Percentiles rank a stretch among this genome's conserved stretches.
Conservation (phyloP, 2,329 filamentous ascomycete species). For the Trichoderma breve region DNA sequence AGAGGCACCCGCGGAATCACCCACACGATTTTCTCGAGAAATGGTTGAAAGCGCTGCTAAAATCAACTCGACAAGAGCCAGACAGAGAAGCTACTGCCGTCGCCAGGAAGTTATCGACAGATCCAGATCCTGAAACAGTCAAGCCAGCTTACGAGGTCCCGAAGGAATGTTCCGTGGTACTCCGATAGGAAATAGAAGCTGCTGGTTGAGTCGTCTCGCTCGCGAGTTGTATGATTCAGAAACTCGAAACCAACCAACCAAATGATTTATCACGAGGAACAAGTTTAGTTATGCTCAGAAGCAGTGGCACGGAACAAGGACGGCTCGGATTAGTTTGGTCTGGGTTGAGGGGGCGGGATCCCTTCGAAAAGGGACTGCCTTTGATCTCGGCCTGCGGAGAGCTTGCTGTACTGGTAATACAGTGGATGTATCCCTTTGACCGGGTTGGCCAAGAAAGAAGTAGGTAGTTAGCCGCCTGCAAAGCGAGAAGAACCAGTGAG, state of each 20-base stretch:
- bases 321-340: constrained; percentile 5
- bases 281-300: constrained; percentile 1
- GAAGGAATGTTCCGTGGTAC: background rate
- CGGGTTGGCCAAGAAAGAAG: constrained; percentile 17
- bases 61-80: constrained; percentile 13
- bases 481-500: constrained; percentile 26
- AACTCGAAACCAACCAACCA: constrained; percentile 6
- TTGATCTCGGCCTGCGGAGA: constrained; percentile 13
- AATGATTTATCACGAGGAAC: background rate
- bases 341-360: constrained; percentile 18
- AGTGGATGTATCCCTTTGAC: constrained; percentile 15
- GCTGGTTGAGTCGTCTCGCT: constrained; percentile 1
- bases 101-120: constrained; percentile 1
- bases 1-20: constrained; percentile 4
- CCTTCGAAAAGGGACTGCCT: constrained; percentile 12
- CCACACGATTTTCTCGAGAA: constrained; percentile 3
- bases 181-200: background rate
- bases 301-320: constrained; percentile 5
- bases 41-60: background rate
- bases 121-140: constrained; percentile 1
- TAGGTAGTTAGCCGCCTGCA: constrained; percentile 21
- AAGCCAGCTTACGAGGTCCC: background rate
- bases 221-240: background rate
- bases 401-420: constrained; percentile 3
- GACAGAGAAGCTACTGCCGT: background rate